phyloP scores from a whole-genome alignment of 257 asterid genomes.

The Solanum ossicruentum region DNA sequence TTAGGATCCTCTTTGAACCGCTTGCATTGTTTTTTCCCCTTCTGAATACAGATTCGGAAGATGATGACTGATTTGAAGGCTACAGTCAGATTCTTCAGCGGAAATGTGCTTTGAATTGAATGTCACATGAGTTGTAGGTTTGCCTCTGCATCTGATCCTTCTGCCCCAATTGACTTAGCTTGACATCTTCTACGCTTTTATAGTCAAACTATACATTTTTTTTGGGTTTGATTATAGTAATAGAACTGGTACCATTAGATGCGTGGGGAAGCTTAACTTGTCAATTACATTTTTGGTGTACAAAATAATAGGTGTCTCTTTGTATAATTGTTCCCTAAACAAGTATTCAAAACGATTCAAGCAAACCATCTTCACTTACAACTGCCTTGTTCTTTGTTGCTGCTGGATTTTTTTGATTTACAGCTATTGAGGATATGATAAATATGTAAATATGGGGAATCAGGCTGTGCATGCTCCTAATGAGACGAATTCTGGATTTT shows the following conservation, averaged over 20 bases:
- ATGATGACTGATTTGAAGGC: neutral
- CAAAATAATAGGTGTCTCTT: neutral
- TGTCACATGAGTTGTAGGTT: neutral
- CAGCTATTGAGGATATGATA: neutral
- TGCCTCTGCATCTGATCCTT: neutral
- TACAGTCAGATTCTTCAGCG: neutral
- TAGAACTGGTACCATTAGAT: neutral
- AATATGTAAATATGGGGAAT: neutral
- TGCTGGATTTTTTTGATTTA: neutral
- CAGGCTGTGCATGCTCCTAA: no score
- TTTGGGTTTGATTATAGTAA: neutral
- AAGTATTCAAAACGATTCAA: neutral
- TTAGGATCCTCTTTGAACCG: neutral
- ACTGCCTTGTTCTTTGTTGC: neutral
- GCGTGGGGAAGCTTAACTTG: neutral
- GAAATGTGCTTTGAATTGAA: neutral
- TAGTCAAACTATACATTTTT: neutral
- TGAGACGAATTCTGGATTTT: neutral
- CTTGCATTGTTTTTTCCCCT: neutral
- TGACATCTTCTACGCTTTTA: neutral
- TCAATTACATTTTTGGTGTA: neutral
- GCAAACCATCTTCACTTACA: neutral
- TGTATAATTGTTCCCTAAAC: neutral
- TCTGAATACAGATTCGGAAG: slow-evolving; percentile 1
- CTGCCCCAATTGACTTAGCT: neutral